Evolutionary conservation across 2,329 filamentous ascomycete species (phyloP).

Genomic region (Dendryphion nanum): DNA sequence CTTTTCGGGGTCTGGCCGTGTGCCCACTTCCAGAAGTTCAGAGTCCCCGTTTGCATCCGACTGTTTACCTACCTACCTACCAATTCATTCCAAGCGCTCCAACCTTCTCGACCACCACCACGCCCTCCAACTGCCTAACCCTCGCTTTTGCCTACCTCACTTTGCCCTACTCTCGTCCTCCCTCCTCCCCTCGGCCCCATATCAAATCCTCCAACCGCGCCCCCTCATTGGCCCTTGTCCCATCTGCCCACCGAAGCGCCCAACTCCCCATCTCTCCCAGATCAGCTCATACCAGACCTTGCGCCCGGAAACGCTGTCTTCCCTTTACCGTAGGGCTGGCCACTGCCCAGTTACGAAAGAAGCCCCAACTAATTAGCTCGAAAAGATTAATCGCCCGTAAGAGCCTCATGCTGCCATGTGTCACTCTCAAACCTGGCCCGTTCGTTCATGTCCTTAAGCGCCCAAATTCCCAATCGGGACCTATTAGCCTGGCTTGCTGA

Average conservation of each 20-base stretch:
- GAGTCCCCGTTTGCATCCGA: too few relatives aligned
- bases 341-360: not conserved
- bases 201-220: not conserved
- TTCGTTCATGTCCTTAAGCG: constrained; percentile 34
- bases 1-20: too few relatives aligned
- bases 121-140: not conserved
- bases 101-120: not conserved
- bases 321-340: constrained; percentile 14
- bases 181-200: not conserved
- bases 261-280: too few relatives aligned
- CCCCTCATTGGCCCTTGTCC: not conserved
- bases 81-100: too few relatives aligned
- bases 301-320: constrained; percentile 24
- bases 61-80: too few relatives aligned
- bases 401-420: constrained; percentile 32
- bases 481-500: constrained; percentile 23
- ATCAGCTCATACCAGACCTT: constrained; percentile 28
- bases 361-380: not conserved
- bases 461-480: constrained; percentile 15
- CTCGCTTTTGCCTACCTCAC: not conserved
- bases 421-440: constrained; percentile 20
- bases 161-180: too few relatives aligned
- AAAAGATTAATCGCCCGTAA: constrained; percentile 13
- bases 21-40: too few relatives aligned
- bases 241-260: constrained; percentile 30